phyloP scores from a whole-genome alignment of 306 rosid genomes.

The Prunus fruticosa region DNA sequence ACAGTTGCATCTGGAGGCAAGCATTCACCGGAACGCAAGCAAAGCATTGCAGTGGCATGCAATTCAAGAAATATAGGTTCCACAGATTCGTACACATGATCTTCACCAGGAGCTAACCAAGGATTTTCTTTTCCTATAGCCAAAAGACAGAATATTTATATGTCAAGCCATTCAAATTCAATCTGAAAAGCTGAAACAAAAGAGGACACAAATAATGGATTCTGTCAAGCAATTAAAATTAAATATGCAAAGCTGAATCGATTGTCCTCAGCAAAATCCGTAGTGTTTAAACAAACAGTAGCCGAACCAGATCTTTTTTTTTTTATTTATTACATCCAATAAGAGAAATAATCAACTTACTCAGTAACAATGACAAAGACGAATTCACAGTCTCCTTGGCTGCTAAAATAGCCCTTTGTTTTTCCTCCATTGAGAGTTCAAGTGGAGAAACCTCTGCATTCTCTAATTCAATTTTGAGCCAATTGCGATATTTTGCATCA shows the following conservation, averaged over 20 bases:
- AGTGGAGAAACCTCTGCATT: conserved; percentile 58
- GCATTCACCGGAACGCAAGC: conserved; percentile 93
- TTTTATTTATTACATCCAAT: background rate
- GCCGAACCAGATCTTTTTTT: background rate
- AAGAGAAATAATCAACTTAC: conserved; percentile 44
- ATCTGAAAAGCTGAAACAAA: background rate
- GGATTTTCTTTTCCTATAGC: conserved; percentile 68
- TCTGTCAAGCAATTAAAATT: background rate
- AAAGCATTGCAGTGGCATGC: conserved; percentile 89
- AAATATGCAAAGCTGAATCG: background rate
- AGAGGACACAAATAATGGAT: background rate
- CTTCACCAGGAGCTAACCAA: conserved; percentile 59
- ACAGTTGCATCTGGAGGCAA: conserved; percentile 85
- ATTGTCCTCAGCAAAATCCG: background rate
- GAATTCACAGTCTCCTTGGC: conserved; percentile 80
- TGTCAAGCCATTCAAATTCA: background rate
- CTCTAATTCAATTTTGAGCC: conserved; percentile 90
- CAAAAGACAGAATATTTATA: conserved; percentile 19
- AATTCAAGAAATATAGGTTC: conserved; percentile 78
- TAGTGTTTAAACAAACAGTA: background rate
- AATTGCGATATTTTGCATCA: conserved; percentile 96
- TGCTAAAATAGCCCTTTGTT: conserved; percentile 57
- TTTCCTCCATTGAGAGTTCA: conserved; percentile 81
- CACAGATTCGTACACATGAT: conserved; percentile 39
- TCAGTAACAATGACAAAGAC: conserved; percentile 65